A percentile compares a stretch with the other conserved stretches of the same genome.
Evolutionary conservation across 2,329 filamentous ascomycete species (phyloP).

Genomic region (Monosporascus sp.): DNA sequence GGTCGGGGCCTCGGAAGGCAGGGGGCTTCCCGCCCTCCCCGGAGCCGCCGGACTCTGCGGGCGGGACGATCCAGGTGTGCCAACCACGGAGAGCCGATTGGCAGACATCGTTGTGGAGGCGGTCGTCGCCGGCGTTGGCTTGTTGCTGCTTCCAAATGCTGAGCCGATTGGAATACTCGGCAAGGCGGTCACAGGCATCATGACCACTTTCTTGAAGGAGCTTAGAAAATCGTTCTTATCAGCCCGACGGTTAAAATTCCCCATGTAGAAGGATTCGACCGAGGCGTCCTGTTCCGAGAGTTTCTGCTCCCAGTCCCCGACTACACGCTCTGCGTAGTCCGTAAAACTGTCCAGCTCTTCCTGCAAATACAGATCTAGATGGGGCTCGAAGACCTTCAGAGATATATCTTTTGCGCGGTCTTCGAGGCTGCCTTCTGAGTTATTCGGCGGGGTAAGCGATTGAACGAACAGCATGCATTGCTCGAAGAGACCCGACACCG

Average conservation of each 20-base stretch:
- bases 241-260: constrained; percentile 86
- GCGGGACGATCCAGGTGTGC: constrained; percentile 38
- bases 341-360: constrained; percentile 88
- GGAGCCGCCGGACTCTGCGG: constrained; percentile 38
- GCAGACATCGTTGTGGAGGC: constrained; percentile 20
- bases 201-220: constrained; percentile 97
- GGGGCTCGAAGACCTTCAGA: constrained; percentile 76
- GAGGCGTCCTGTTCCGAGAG: constrained; percentile 85
- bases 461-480: constrained; percentile 75
- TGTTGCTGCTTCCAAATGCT: constrained; percentile 46
- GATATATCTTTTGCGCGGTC: constrained; percentile 64
- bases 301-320: constrained; percentile 85
- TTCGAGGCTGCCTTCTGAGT: constrained; percentile 54
- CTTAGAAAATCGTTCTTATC: constrained; percentile 95
- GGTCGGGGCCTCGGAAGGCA: constrained; percentile 67
- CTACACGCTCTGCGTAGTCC: constrained; percentile 67
- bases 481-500: constrained; percentile 81
- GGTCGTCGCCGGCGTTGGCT: constrained; percentile 24
- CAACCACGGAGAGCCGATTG: constrained; percentile 21
- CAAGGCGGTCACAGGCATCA: constrained; percentile 94
- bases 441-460: constrained; percentile 62
- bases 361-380: constrained; percentile 87
- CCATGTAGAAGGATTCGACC: constrained; percentile 92
- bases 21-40: constrained; percentile 36
- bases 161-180: constrained; percentile 60